Conservation (phyloP, 2,329 filamentous ascomycete genomes). For the Ambrosiella cleistominuta region DNA sequence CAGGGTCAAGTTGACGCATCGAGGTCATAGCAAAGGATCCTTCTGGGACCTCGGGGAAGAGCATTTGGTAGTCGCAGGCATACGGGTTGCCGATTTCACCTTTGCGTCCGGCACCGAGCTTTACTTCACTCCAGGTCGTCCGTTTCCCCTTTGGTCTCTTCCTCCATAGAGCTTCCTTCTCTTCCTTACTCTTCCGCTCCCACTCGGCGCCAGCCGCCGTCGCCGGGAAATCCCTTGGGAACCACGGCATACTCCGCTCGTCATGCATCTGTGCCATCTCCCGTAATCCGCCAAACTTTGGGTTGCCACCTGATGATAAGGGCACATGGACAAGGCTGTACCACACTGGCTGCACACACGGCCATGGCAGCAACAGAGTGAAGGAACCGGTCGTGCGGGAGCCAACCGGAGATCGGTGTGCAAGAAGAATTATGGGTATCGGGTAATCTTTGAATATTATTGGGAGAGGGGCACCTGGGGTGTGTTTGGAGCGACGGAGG, state of each 20-base stretch:
- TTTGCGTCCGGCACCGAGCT: conserved; percentile 54
- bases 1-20: conserved; percentile 10
- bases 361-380: conserved; percentile 80
- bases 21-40: conserved; percentile 5
- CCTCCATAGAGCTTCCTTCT: conserved; percentile 20
- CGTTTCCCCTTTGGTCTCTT: conserved; percentile 68
- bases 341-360: conserved; percentile 74
- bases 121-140: conserved; percentile 53
- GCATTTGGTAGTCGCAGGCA: conserved; percentile 63
- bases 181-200: conserved; percentile 49
- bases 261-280: conserved; percentile 68
- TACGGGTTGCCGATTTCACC: conserved; percentile 73
- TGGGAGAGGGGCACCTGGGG: conserved; percentile 45
- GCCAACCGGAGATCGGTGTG: conserved; percentile 32
- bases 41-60: conserved; percentile 28
- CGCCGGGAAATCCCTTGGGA: conserved; percentile 68
- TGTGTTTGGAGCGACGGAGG: conserved; percentile 46
- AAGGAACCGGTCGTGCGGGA: conserved; percentile 49
- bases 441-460: conserved; percentile 45
- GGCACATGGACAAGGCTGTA: conserved; percentile 69
- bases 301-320: conserved; percentile 61
- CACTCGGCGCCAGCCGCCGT: conserved; percentile 64
- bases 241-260: conserved; percentile 63
- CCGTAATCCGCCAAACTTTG: conserved; percentile 64
- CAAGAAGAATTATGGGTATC: conserved; percentile 60